Conservation (phyloP, 1,284 basidiomycete genomes). For the Moesziomyces antarcticus region DNA sequence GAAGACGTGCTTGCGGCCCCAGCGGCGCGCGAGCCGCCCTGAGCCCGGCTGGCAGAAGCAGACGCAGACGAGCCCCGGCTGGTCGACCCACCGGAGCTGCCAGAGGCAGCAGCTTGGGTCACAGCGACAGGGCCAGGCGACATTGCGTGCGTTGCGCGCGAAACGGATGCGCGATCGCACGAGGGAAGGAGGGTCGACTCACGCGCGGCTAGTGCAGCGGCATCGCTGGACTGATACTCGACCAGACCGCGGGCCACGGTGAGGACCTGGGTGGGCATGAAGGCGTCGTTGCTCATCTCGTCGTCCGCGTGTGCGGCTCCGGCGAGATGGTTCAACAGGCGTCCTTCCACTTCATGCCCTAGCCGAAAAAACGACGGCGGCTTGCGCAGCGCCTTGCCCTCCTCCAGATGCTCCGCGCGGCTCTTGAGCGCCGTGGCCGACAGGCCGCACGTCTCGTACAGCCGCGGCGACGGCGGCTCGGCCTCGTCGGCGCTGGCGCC, state of each 20-base stretch:
- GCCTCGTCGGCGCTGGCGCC: conserved; percentile 47
- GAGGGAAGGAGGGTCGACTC: conserved; percentile 16
- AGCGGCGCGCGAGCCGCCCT: conserved; percentile 1
- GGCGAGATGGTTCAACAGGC: conserved; percentile 3
- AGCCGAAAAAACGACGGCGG: conserved; percentile 54
- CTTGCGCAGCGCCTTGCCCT: conserved; percentile 35
- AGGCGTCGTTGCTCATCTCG: conserved; percentile 23
- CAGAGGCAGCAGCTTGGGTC: not conserved
- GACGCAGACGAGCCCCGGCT: not conserved
- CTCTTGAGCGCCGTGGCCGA: conserved; percentile 28
- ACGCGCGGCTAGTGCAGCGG: conserved; percentile 17
- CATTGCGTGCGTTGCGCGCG: not conserved
- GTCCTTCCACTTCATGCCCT: conserved; percentile 57
- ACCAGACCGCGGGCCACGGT: conserved; percentile 46
- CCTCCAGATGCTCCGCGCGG: conserved; percentile 24
- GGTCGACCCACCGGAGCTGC: conserved; percentile 1
- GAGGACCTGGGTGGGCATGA: conserved; percentile 52
- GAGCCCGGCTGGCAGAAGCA: not conserved
- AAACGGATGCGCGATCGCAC: not conserved
- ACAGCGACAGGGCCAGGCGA: not conserved
- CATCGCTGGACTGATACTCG: conserved; percentile 23
- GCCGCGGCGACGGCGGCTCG: conserved; percentile 39
- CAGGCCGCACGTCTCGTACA: conserved; percentile 33
- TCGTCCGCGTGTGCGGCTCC: not conserved
- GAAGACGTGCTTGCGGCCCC: conserved; percentile 40